A percentile compares a stretch with the other conserved stretches of the same genome.
phyloP scores from a whole-genome alignment of 257 asterid species.

The Solanum rostratum region DNA sequence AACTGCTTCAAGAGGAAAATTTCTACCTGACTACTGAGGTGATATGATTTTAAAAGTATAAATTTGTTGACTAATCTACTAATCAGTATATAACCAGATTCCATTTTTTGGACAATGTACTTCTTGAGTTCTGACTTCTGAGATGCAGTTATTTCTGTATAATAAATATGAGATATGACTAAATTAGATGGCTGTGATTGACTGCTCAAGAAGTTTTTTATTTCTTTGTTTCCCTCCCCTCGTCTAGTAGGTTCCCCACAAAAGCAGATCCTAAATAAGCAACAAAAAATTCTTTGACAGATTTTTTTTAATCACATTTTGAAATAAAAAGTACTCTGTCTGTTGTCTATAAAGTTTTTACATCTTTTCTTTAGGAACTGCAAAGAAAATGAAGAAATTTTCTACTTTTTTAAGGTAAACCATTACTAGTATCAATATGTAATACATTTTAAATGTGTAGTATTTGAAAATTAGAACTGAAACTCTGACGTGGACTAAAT shows the following conservation, averaged over 20 bases:
- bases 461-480: background rate
- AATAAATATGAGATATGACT: background rate
- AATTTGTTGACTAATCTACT: background rate
- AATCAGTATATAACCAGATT: background rate
- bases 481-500: background rate
- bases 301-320: background rate
- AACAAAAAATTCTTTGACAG: background rate
- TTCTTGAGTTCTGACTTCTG: background rate
- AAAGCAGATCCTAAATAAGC: background rate
- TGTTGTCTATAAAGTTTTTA: background rate
- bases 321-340: background rate
- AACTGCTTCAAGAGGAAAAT: slow-evolving; percentile 70
- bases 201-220: background rate
- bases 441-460: background rate
- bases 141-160: background rate
- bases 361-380: background rate
- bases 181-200: background rate
- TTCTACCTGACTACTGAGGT: slow-evolving; percentile 85
- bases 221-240: background rate
- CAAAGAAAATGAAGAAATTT: background rate
- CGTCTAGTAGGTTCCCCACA: background rate
- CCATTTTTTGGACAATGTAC: background rate
- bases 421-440: background rate
- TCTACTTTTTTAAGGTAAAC: background rate
- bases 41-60: background rate